These are phyloP conservation scores for Dichotomocladium elegans DNA, from an alignment of 371 early-diverging fungal genomes.

Conservation along the genomic window DNA sequence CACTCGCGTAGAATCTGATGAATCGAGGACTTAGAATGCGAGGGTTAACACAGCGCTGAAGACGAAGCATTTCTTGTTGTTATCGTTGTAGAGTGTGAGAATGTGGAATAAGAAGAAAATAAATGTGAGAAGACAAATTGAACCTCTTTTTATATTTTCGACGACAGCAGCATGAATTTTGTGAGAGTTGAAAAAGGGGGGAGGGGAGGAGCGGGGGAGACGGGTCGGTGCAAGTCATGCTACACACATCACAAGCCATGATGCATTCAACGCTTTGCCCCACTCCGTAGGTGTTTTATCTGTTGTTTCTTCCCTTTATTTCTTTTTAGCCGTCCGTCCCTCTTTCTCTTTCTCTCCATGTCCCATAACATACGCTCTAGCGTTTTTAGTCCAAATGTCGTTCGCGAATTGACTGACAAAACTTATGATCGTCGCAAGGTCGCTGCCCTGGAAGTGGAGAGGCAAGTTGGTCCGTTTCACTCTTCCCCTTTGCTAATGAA, in stretches of 20 bases:
- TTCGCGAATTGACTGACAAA: constrained; percentile 56
- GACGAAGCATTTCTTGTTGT: not conserved
- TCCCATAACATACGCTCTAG: not conserved
- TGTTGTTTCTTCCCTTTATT: not conserved
- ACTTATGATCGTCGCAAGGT: constrained; percentile 86
- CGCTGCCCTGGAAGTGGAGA: constrained; percentile 87
- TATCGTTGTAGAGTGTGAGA: not conserved
- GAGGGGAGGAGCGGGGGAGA: too few species aligned
- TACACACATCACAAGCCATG: not conserved
- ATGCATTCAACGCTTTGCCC: not conserved
- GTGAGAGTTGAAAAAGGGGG: too few species aligned
- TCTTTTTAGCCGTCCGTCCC: not conserved
- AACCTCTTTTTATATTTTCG: not conserved
- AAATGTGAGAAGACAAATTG: not conserved
- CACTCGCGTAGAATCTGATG: not conserved
- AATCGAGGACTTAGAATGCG: too few species aligned
- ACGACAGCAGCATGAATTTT: too few species aligned
- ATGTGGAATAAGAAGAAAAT: not conserved
- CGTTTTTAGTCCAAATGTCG: constrained; percentile 1
- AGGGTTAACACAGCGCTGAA: not conserved
- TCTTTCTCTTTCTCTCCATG: not conserved
- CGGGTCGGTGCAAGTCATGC: too few species aligned
- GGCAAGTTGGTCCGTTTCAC: constrained; percentile 18
- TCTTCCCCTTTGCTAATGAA: not conserved
- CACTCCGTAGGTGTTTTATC: not conserved